Conservation (phyloP, 352 stramenopile species). For the Phytophthora pini region DNA sequence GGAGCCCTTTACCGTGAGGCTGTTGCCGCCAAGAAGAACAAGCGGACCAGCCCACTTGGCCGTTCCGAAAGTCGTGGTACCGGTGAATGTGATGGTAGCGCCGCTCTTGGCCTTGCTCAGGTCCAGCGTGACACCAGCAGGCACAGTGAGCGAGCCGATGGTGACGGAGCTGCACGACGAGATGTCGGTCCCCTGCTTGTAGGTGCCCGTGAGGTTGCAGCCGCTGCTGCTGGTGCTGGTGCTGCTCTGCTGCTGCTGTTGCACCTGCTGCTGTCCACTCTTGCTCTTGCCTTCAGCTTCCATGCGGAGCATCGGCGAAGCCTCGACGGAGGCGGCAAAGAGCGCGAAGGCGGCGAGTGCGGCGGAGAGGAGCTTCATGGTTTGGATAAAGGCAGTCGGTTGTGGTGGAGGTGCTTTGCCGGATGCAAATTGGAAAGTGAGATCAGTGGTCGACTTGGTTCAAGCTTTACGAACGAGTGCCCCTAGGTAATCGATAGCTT, state of each 20-base stretch:
- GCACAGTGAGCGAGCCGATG: conserved; percentile 25
- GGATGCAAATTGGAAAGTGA: conserved; percentile 1
- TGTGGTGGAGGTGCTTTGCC: not conserved
- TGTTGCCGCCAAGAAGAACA: conserved; percentile 26
- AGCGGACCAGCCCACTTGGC: conserved; percentile 42
- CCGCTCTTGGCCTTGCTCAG: conserved; percentile 34
- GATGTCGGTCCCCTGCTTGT: conserved; percentile 37
- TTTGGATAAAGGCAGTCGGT: not conserved
- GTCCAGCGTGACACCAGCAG: conserved; percentile 24
- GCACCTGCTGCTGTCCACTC: conserved; percentile 9
- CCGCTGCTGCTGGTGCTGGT: conserved; percentile 3
- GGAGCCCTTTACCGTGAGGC: conserved; percentile 34
- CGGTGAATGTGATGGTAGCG: conserved; percentile 35
- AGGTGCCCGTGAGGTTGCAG: conserved; percentile 22
- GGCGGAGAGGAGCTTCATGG: conserved; percentile 10
- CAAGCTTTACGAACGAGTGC: not conserved
- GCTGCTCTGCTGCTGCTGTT: conserved; percentile 12
- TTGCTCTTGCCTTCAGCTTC: conserved; percentile 11
- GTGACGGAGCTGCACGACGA: conserved; percentile 34
- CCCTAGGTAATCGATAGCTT: conserved; percentile 3
- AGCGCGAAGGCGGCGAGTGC: conserved; percentile 13
- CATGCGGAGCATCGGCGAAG: conserved; percentile 20
- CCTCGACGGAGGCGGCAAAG: conserved; percentile 6
- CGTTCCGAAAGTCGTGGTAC: conserved; percentile 43
- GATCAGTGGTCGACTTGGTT: not conserved